These are phyloP conservation scores for Omphalotus olearius DNA, from an alignment of 1,284 basidiomycete genomes.

Conservation along the genomic window DNA sequence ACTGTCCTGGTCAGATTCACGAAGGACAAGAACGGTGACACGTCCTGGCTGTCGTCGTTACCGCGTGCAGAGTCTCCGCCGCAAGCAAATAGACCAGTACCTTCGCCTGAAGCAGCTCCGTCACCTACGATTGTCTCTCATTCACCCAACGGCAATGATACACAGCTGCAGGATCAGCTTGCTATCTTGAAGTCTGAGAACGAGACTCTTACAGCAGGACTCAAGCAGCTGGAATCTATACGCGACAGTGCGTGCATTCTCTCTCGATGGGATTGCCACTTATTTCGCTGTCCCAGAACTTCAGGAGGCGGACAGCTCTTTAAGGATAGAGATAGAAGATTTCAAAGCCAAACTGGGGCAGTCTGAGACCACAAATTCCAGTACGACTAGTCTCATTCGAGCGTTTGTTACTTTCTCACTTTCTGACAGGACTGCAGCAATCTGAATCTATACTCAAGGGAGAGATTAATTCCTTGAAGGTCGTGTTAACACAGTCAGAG, in stretches of 20 bases:
- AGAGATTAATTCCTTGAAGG: conserved; percentile 3
- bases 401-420: neutral
- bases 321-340: neutral
- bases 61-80: conserved; percentile 41
- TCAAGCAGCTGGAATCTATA: conserved; percentile 23
- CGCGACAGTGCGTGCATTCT: conserved; percentile 23
- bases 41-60: conserved; percentile 58
- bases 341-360: conserved; percentile 2
- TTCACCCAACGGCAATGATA: neutral
- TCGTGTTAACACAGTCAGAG: neutral
- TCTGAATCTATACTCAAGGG: neutral
- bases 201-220: conserved; percentile 22
- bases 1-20: conserved; percentile 28
- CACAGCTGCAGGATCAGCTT: conserved; percentile 18
- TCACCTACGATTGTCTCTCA: neutral
- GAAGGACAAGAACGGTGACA: conserved; percentile 35
- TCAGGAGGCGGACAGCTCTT: neutral
- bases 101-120: conserved; percentile 8
- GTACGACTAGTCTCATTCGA: neutral
- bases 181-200: conserved; percentile 24
- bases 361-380: neutral
- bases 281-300: neutral
- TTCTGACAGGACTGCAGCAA: neutral
- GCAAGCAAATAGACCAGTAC: conserved; percentile 18
- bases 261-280: neutral